These are phyloP conservation scores for Phoma sp. DNA, from an alignment of 2,329 filamentous ascomycete genomes.

Conservation along the genomic window DNA sequence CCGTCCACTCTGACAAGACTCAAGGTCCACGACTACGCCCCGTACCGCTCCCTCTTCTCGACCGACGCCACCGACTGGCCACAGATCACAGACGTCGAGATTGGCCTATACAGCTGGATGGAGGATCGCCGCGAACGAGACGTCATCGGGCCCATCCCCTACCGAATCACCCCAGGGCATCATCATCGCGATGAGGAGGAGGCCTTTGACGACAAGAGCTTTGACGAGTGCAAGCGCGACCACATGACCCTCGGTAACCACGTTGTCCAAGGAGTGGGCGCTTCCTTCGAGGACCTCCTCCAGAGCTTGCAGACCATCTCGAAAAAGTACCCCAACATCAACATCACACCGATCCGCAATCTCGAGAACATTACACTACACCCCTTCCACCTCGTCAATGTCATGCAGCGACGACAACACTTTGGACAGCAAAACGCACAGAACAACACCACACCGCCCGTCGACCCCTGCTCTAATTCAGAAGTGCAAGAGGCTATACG, in stretches of 20 bases:
- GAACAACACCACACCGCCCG: constrained; percentile 18
- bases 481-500: constrained; percentile 43
- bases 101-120: constrained; percentile 46
- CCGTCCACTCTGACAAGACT: constrained; percentile 42
- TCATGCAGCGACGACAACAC: constrained; percentile 39
- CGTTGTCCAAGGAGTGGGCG: constrained; percentile 43
- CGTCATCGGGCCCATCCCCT: constrained; percentile 42
- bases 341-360: constrained; percentile 38
- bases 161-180: constrained; percentile 43
- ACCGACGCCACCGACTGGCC: constrained; percentile 42
- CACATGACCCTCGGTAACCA: constrained; percentile 45
- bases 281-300: constrained; percentile 44
- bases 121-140: constrained; percentile 46
- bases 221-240: constrained; percentile 40
- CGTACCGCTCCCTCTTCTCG: constrained; percentile 45
- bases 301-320: constrained; percentile 40
- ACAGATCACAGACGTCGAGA: constrained; percentile 41
- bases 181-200: constrained; percentile 47
- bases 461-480: constrained; percentile 39
- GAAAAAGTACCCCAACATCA: constrained; percentile 43
- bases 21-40: constrained; percentile 45
- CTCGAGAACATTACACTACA: constrained; percentile 41
- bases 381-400: constrained; percentile 46
- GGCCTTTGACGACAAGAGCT: constrained; percentile 46
- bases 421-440: constrained; percentile 27